Evolutionary conservation across 1,284 basidiomycete species (phyloP).

Genomic region (Cutaneotrichosporon dermatis): DNA sequence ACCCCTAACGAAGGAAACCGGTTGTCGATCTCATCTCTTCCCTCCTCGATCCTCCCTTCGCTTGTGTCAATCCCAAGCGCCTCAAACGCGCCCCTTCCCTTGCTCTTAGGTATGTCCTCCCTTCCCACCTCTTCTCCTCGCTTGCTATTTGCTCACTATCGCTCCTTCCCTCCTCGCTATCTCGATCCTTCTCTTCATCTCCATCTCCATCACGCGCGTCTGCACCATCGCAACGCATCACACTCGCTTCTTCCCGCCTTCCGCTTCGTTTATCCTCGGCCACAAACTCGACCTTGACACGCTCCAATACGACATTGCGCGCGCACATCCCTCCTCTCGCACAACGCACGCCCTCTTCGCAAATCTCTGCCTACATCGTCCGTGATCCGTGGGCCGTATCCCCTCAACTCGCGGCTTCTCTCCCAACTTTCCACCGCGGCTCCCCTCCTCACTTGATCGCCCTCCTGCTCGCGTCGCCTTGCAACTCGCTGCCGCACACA

Average conservation of each 20-base stretch:
- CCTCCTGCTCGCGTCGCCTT: background rate
- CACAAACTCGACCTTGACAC: too few relatives aligned
- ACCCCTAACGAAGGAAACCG: too few relatives aligned
- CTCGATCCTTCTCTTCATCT: too few relatives aligned
- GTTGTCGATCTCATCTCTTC: too few relatives aligned
- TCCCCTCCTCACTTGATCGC: background rate
- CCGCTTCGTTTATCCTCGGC: background rate
- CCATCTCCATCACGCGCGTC: background rate
- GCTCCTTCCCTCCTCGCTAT: too few relatives aligned
- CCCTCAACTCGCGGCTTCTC: background rate
- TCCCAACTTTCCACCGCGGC: too few relatives aligned
- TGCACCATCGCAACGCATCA: background rate
- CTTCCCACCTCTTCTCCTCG: too few relatives aligned
- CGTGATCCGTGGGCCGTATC: background rate
- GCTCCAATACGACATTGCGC: background rate
- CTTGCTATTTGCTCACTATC: too few relatives aligned
- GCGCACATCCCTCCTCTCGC: background rate
- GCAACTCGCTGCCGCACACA: background rate
- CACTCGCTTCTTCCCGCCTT: background rate
- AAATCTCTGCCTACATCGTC: background rate
- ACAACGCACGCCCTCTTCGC: background rate
- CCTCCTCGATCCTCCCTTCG: too few relatives aligned
- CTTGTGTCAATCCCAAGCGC: too few relatives aligned
- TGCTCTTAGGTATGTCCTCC: too few relatives aligned
- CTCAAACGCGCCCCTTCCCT: too few relatives aligned